A percentile compares a stretch with the other conserved stretches of the same genome.
Evolutionary conservation across 192 early-diverging fungal genomes (phyloP).

Genomic region (Umbelopsis sp.): DNA sequence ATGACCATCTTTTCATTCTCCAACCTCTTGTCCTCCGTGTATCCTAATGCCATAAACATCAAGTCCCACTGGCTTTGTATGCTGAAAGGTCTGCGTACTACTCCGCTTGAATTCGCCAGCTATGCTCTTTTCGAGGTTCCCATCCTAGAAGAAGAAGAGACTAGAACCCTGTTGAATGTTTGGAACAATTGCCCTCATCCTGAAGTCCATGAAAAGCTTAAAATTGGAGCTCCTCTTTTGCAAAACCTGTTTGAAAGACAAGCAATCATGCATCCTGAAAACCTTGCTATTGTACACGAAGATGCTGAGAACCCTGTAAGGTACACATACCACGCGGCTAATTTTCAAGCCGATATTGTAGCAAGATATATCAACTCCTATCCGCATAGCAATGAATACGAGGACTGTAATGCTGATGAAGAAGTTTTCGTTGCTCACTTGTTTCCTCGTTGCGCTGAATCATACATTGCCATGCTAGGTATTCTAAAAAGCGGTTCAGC

Average conservation of each 20-base stretch:
- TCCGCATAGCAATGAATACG: background rate
- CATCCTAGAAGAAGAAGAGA: background rate
- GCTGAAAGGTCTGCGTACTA: background rate
- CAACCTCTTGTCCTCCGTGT: background rate
- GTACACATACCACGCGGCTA: background rate
- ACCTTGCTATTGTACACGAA: background rate
- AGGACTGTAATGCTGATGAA: background rate
- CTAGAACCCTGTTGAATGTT: background rate
- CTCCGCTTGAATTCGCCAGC: background rate
- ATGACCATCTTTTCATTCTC: background rate
- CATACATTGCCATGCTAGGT: slow-evolving; percentile 25
- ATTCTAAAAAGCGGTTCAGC: slow-evolving; percentile 41
- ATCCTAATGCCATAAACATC: background rate
- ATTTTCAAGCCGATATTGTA: background rate
- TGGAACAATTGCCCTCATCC: background rate
- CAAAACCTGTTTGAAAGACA: slow-evolving; percentile 8
- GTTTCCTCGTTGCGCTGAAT: slow-evolving; percentile 8
- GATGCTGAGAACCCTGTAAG: background rate
- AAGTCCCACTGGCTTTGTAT: slow-evolving; percentile 8
- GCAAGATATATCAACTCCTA: background rate
- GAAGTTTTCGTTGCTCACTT: background rate
- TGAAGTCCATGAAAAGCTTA: background rate
- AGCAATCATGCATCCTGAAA: background rate
- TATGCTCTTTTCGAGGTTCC: background rate
- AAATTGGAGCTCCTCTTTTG: background rate